These are phyloP conservation scores for Coffea canephora DNA, from an alignment of 257 asterid species.

Conservation along the genomic window DNA sequence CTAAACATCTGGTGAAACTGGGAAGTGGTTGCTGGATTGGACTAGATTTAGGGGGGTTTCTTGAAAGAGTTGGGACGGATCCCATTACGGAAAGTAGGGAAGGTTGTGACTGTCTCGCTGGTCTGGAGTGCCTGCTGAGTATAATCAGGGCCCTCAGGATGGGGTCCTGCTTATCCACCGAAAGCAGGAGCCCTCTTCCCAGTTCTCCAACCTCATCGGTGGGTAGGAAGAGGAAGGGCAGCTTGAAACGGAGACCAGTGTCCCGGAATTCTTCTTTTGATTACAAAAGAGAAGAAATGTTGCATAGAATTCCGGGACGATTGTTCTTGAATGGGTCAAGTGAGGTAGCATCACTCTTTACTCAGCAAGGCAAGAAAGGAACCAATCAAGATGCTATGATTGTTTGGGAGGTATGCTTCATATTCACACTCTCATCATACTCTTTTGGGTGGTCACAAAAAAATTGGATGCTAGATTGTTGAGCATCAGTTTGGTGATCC, in stretches of 20 bases:
- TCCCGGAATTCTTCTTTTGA: slow-evolving; percentile 71
- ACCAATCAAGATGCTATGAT: slow-evolving; percentile 95
- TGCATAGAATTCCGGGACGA: slow-evolving; percentile 74
- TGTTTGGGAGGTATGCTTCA: slow-evolving; percentile 87
- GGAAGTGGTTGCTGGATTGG: slow-evolving; percentile 11
- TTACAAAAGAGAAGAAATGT: slow-evolving; percentile 53
- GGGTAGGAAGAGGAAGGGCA: slow-evolving; percentile 45
- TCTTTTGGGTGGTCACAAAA: not conserved
- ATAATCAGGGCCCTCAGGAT: slow-evolving; percentile 87
- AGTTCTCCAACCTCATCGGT: slow-evolving; percentile 50
- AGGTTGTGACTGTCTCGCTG: slow-evolving; percentile 59
- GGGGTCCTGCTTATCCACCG: slow-evolving; percentile 95
- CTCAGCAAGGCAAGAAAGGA: slow-evolving; percentile 93
- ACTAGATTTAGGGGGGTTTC: slow-evolving; percentile 20
- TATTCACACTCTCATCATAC: slow-evolving; percentile 18
- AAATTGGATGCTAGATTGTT: slow-evolving; percentile 4
- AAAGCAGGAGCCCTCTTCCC: slow-evolving; percentile 80
- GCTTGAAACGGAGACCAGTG: slow-evolving; percentile 41
- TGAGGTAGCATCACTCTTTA: slow-evolving; percentile 68
- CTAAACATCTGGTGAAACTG: slow-evolving; percentile 13
- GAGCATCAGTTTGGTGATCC: not conserved
- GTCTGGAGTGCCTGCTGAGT: slow-evolving; percentile 88
- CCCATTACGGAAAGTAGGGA: slow-evolving; percentile 52
- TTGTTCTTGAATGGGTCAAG: slow-evolving; percentile 80
- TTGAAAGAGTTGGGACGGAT: slow-evolving; percentile 53